These are phyloP conservation scores for Podaxis mareebaensis DNA, from an alignment of 768 basidiomycete genomes.

Conservation along the genomic window DNA sequence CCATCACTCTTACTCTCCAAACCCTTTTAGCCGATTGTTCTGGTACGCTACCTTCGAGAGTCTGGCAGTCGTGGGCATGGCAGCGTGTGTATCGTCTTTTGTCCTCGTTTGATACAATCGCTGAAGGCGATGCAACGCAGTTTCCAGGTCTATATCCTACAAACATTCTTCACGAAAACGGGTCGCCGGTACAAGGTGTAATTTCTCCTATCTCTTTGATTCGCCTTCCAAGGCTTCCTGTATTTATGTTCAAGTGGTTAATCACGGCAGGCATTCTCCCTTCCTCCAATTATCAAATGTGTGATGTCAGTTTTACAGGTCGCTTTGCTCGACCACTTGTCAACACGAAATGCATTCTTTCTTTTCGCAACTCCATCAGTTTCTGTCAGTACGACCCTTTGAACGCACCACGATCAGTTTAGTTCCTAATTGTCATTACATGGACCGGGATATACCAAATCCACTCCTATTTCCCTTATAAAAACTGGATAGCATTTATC, in stretches of 20 bases:
- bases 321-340: neutral
- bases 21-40: conserved; percentile 71
- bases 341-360: neutral
- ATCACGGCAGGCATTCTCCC: conserved; percentile 14
- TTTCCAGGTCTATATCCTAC: conserved; percentile 87
- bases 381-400: neutral
- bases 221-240: conserved; percentile 7
- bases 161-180: conserved; percentile 96
- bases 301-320: conserved; percentile 8
- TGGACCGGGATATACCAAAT: neutral
- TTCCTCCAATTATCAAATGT: neutral
- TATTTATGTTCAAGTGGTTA: conserved; percentile 11
- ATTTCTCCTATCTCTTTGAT: conserved; percentile 4
- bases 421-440: neutral
- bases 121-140: conserved; percentile 38
- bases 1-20: conserved; percentile 7
- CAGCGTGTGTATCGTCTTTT: conserved; percentile 58
- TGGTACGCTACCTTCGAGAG: conserved; percentile 92
- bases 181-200: conserved; percentile 89
- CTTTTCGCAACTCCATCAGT: neutral
- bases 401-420: neutral
- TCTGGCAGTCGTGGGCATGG: conserved; percentile 79
- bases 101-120: conserved; percentile 2
- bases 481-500: neutral
- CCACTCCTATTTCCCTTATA: neutral